Evolutionary conservation across 306 rosid species (phyloP), one percentile per base, ranked within the genome.

Genomic region (Sophora flavescens): DNA sequence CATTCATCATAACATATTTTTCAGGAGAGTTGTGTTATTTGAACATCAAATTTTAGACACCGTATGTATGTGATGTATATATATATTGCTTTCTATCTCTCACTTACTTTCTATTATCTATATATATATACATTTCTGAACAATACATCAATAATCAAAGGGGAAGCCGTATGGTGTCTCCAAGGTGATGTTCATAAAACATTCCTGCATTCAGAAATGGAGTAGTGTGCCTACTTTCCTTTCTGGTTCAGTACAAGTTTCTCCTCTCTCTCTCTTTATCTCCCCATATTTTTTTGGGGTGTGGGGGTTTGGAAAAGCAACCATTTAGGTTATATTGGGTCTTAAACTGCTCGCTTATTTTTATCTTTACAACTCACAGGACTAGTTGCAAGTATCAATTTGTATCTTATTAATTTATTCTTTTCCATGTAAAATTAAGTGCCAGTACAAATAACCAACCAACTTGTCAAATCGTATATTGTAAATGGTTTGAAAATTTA

Each of bases 271-370:
- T 22, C 1, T 65, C 39, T 48, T 26, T 48, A 12, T 28, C 47
- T 70, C 26, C 7, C 15, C 4, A 44, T 4, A n/a, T 8, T 80
- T 36, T 66, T 35, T 26, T 4, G 52, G 35, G 41, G 41, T 36
- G 3, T 36, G 41, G 41, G 7, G 41, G 41, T 3, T 36, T 60
- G 71, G 57, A 59, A 60, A 78, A 69, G 35, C 71, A 35, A 60
- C 33, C 33, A 13, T 7, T 58, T 28, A 15, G 58, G 67, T 44
- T 41, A 30, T 6, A 45, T 18, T 56, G 14, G 30, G 17, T 38
- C 22, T 30, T 26, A 11, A 38, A 17, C 14, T 14, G 6, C 65
- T 11, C 32, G 26, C n/a, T 30, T 73, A 48, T 16, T 45, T 44
- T 45, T 12, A 9, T 32, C 6, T 41, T 47, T 65, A 42, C 33